These are phyloP conservation scores for Geranium brycei DNA, from an alignment of 345 rosid genomes.

Conservation along the genomic window DNA sequence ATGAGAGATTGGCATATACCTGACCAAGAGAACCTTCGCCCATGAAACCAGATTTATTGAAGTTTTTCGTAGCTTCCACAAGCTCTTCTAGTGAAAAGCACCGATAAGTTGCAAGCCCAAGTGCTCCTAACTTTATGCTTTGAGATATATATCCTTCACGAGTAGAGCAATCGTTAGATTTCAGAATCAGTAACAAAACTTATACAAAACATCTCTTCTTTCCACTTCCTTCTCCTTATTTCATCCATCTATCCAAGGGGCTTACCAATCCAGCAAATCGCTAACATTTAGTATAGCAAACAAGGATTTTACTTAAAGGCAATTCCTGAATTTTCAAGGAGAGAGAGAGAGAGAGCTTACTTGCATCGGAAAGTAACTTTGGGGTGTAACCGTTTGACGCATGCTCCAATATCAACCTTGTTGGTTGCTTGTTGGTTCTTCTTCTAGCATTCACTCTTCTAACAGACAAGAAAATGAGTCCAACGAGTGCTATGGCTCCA, in stretches of 20 bases:
- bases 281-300: too few species aligned
- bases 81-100: conserved; percentile 80
- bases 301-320: too few species aligned
- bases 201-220: not conserved
- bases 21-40: conserved; percentile 93
- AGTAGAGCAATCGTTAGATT: conserved; percentile 8
- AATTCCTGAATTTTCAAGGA: not conserved
- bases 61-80: conserved; percentile 73
- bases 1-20: conserved; percentile 21
- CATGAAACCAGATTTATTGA: conserved; percentile 76
- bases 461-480: conserved; percentile 34
- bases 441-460: conserved; percentile 25
- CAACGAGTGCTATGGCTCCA: conserved; percentile 42
- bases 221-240: too few species aligned
- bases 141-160: conserved; percentile 74
- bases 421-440: conserved; percentile 21
- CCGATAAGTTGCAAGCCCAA: conserved; percentile 77
- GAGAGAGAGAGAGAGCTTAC: conserved; percentile 29
- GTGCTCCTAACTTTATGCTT: conserved; percentile 75
- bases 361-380: conserved; percentile 72
- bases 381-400: conserved; percentile 69
- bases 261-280: too few species aligned
- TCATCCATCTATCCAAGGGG: too few species aligned
- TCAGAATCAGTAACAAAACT: not conserved
- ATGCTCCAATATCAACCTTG: conserved; percentile 54